Base-by-base conservation (phyloP, 768 basidiomycete genomes). In the Kwoniella heveanensis region DNA sequence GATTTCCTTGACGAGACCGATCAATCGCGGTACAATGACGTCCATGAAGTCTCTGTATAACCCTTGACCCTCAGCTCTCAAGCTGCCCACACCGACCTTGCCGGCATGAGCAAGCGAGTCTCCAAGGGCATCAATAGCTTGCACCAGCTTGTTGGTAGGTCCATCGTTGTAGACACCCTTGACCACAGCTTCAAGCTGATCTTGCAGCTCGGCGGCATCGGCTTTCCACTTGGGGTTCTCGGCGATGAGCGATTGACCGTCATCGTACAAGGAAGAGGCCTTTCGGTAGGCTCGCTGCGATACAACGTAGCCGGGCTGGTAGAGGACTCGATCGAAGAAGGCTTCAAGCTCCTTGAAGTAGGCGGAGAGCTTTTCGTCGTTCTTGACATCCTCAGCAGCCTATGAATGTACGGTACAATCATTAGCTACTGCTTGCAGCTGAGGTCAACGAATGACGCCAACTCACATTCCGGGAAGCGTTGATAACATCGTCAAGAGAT, bases 1-100 rank as follows among this genome's bases (percentile, higher is more conserved):
- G 52, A 82, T 78, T 63, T 80, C 75, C 76, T 82, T 79, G 66
- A 82, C 67, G 10, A 81, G 71, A 19, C 72, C 71, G 57, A 82
- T 72, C 15, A 80, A 36, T 13, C 82, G 63, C 22, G 82, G 82
- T 3, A 82, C 54, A 53, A 80, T 66, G 26, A 82, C 81, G 50
- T 81, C 78, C 30, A 79, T 66, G 55, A 80, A 47, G 61, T 82
- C 82, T 47, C 78, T 61, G 74, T 80, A 81, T 25, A 82, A 67
- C 10, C 79, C 81, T 29, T 73, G 65, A 24, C 76, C 75, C 26
- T 81, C 74, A 47, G 72, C 68, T 52, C 69, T 72, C 49, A 79
- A 58, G 24, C 76, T 72, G 63, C 73, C 73, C 50, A 78, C 56
- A 48, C 81, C 80, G 26, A 76, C 72, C 67, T 79, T 72, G 7